A percentile compares a stretch with the other conserved stretches of the same genome.
Conservation (phyloP, 1,284 basidiomycete genomes). For the Trichosporon coremiiforme region DNA sequence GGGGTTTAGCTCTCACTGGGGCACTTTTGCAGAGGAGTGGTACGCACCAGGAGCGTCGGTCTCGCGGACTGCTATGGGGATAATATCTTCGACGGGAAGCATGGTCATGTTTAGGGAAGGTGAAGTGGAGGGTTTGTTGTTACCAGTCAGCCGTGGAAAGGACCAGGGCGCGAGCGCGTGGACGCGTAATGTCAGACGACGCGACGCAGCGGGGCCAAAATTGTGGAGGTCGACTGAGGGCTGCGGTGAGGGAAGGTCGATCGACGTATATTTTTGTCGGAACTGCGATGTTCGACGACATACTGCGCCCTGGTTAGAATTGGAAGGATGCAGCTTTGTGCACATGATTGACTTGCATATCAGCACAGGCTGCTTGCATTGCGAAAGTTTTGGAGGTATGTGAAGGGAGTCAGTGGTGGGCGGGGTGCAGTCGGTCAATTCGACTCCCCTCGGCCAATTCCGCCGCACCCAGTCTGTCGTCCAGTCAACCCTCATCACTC, state of each 20-base stretch:
- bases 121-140: not conserved
- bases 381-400: too few species aligned
- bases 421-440: not conserved
- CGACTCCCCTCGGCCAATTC: not conserved
- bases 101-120: constrained; percentile 23
- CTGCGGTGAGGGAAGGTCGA: too few species aligned
- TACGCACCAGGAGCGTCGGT: constrained; percentile 35
- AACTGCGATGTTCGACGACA: too few species aligned
- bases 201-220: constrained; percentile 3
- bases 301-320: too few species aligned
- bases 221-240: not conserved
- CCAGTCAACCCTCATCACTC: too few species aligned
- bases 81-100: constrained; percentile 40
- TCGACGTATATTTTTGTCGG: too few species aligned
- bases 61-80: constrained; percentile 44
- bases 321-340: too few species aligned
- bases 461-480: too few species aligned
- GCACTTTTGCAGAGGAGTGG: not conserved
- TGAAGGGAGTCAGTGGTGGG: too few species aligned
- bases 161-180: too few species aligned
- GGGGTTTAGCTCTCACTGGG: not conserved
- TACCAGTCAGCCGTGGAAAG: not conserved
- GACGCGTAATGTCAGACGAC: constrained; percentile 11
- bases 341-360: too few species aligned
- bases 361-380: too few species aligned